Evolutionary conservation across 2,329 filamentous ascomycete genomes (phyloP).

Genomic region (Curvularia verruculosa): DNA sequence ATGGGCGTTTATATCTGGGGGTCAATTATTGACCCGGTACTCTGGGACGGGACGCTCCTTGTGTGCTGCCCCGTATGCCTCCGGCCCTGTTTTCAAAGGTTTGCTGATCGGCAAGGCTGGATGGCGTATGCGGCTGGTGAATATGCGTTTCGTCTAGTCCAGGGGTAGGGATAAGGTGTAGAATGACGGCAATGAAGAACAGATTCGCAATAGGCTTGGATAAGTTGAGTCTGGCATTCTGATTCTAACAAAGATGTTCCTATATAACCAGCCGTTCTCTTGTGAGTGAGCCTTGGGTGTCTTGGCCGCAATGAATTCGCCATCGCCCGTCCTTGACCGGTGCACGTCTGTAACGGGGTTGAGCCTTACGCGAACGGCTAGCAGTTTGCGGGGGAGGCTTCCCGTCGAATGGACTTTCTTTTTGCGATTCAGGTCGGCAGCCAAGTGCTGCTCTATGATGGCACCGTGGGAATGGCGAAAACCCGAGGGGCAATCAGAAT

Average conservation of each 20-base stretch:
- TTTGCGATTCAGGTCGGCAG: background rate
- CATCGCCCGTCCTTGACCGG: constrained; percentile 9
- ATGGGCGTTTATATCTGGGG: constrained; percentile 7
- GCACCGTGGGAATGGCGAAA: constrained; percentile 11
- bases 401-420: constrained; percentile 18
- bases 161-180: background rate
- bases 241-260: background rate
- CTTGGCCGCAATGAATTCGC: constrained; percentile 13
- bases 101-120: constrained; percentile 17
- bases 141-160: background rate
- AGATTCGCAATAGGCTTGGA: background rate
- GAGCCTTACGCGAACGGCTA: constrained; percentile 12
- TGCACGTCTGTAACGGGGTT: constrained; percentile 10
- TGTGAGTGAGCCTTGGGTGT: background rate
- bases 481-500: constrained; percentile 14
- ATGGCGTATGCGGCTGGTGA: constrained; percentile 19
- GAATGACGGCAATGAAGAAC: background rate
- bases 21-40: too few species aligned
- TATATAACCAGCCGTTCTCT: background rate
- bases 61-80: background rate
- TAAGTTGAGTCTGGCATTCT: background rate
- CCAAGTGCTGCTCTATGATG: constrained; percentile 15
- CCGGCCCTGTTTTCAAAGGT: constrained; percentile 10
- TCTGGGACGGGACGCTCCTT: background rate
- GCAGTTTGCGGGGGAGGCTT: constrained; percentile 1